These are phyloP conservation scores for Aspergillus hortae DNA, from an alignment of 2,329 filamentous ascomycete species.

Conservation along the genomic window DNA sequence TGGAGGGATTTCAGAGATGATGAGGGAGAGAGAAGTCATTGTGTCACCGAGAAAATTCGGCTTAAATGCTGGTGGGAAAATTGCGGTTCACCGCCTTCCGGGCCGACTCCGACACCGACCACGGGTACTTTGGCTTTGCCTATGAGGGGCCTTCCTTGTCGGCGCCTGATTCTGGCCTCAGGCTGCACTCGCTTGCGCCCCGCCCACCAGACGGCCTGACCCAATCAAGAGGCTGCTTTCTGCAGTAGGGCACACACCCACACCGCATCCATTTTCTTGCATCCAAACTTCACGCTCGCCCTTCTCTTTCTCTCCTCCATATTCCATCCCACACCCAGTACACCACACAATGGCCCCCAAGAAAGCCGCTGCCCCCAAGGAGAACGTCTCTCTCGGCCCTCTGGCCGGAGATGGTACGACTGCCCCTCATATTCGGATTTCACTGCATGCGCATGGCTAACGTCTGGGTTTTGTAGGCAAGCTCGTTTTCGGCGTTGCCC, in stretches of 20 bases:
- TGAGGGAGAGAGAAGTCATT: neutral
- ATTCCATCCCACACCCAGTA: conserved; percentile 43
- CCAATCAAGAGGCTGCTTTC: conserved; percentile 27
- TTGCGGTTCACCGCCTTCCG: conserved; percentile 23
- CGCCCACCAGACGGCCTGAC: neutral
- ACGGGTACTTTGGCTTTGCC: too few species aligned
- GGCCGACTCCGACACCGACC: conserved; percentile 21
- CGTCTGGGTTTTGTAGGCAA: conserved; percentile 59
- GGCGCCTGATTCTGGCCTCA: conserved; percentile 6
- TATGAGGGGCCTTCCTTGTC: neutral
- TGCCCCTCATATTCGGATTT: neutral
- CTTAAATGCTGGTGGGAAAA: conserved; percentile 25
- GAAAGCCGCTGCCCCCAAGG: conserved; percentile 72
- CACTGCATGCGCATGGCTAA: conserved; percentile 7
- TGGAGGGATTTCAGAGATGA: neutral
- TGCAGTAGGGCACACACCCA: conserved; percentile 39
- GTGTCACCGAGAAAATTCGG: conserved; percentile 6
- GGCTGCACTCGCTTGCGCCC: conserved; percentile 28
- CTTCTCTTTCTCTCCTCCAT: conserved; percentile 27
- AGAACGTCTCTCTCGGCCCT: conserved; percentile 98
- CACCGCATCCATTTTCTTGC: conserved; percentile 23
- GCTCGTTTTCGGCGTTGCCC: conserved; percentile 96
- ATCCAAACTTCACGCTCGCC: conserved; percentile 16
- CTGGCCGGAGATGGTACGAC: conserved; percentile 88
- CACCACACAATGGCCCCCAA: conserved; percentile 83